Evolutionary conservation across 2,329 filamentous ascomycete species (phyloP), one percentile per base, ranked within the genome.

Genomic region (Trichoderma sp.): DNA sequence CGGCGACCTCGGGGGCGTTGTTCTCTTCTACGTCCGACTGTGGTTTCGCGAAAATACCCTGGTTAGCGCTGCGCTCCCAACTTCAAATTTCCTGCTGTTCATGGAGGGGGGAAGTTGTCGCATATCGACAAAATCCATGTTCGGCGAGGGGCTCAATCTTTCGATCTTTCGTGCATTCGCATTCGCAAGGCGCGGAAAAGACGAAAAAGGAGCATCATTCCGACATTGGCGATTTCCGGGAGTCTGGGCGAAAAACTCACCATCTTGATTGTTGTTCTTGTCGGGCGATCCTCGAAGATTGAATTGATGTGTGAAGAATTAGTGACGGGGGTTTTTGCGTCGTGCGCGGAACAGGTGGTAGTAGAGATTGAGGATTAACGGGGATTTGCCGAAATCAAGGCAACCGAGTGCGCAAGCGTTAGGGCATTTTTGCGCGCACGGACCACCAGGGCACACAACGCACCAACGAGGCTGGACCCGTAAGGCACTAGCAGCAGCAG

Each of bases 21-120:
- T 89, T 93, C 90, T 98, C 94, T 97, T 98, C 95, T 98, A 94
- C 94, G 93, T 98, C 94, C 93, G 94, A 98, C 95, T 97, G 74
- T 69, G 14, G 34, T 65, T 44, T 48, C 30, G 54, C 39, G 50
- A 63, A 55, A n/a, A 47, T n/a, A 45, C 45, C 60, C 51, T 64
- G 44, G 68, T 73, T 69, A 74, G 71, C 71, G 52, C 67, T 60
- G 41, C 54, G 44, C 26, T 57, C 39, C 57, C 55, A 43, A 57
- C 2, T 30, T 39, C 5, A 7, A 28, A 24, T 24, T 14, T 39
- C 34, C 34, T 14, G 34, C 34, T 39, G 2, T 39, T 60, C 50
- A 41, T 30, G 15, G 34, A 63, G 60, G 60, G 60, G 59, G 56
- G 54, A 39, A 47, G 15, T 34, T 60, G 50, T 62, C 47, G 47